A percentile compares a stretch with the other conserved stretches of the same genome.
phyloP scores from a whole-genome alignment of 1,139 yeast genomes.

The Fermentozyma sake region DNA sequence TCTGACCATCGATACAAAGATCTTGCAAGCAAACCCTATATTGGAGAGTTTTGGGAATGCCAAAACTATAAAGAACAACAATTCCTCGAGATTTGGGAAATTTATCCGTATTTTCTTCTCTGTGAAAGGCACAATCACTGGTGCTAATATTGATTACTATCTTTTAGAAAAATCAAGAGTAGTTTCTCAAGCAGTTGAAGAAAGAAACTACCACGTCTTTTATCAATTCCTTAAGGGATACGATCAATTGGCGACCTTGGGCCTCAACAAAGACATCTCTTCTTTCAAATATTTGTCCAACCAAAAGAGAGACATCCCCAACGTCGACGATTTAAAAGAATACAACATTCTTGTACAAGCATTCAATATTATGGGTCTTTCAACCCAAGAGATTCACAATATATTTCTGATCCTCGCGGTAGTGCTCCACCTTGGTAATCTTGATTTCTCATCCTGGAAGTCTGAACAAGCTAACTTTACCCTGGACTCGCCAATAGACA shows the following conservation, averaged over 20 bases:
- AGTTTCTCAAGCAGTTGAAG: conserved; percentile 67
- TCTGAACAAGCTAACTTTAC: conserved; percentile 79
- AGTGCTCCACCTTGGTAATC: conserved; percentile 81
- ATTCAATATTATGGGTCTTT: conserved; percentile 70
- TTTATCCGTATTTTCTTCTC: conserved; percentile 84
- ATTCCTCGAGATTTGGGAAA: conserved; percentile 96
- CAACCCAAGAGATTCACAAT: conserved; percentile 48
- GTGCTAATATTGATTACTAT: conserved; percentile 95
- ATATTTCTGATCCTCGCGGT: conserved; percentile 70
- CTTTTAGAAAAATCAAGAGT: conserved; percentile 91
- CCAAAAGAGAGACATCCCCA: conserved; percentile 52
- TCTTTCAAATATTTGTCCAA: conserved; percentile 57
- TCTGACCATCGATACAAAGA: conserved; percentile 67
- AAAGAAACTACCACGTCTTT: conserved; percentile 89
- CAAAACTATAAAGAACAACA: conserved; percentile 89
- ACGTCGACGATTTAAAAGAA: conserved; percentile 72
- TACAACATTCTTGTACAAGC: conserved; percentile 60
- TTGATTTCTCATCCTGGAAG: conserved; percentile 66
- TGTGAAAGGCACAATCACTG: conserved; percentile 60
- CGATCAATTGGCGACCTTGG: conserved; percentile 44
- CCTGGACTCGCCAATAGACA: conserved; percentile 48
- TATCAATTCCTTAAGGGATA: conserved; percentile 81
- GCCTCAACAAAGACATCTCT: conserved; percentile 41
- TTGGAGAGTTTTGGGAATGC: conserved; percentile 97
- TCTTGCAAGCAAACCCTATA: conserved; percentile 91